Base-by-base conservation (phyloP, 306 rosid species). In the Casuarina cunninghamiana region DNA sequence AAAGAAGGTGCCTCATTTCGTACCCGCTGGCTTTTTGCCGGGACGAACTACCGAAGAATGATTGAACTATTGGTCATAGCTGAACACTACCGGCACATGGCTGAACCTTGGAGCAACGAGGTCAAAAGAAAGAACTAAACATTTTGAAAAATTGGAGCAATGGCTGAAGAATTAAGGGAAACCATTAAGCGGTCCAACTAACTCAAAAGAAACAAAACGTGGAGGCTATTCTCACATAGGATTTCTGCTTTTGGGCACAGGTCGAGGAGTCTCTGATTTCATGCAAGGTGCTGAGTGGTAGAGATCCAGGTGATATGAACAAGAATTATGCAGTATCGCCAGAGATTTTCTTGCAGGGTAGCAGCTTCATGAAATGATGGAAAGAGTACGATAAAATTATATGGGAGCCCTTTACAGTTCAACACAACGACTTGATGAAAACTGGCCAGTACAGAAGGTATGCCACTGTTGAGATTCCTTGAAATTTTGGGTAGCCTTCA, bases 301-400 rank as follows among this genome's bases (percentile, higher is more conserved):
- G 0, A 32, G 11, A 45, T 6, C 19, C 42, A 4, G 61, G 76
- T 61, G 57, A 0, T 19, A 39, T 0, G 46, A 83, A 60, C 9
- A 72, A 32, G 53, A 83, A 79, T 0, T 86, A 80, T 48, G 84
- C 69, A 2, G 89, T 91, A 37, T 86, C 96, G 1, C 82, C 93
- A 1, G 97, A 93, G 77, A 90, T 93, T 78, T 91, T 93, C 84
- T 77, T 90, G 39, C 2, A 5, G 12, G 2, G 9, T 0, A 86
- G 97, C 73, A 91, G 89, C 77, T 91, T 84, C 26, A 90, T 89
- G 94, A 0, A 0, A 42, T 90, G 97, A 97, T 93, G 91, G 94
- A 49, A 68, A 1, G 61, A 78, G 19, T 90, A 91, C 53, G 74
- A 74, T 41, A 8, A 1, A 10, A 82, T 74, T n/a, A 46, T 58